These are phyloP conservation scores for Globisporangium uncinulatum DNA, from an alignment of 352 stramenopile species.

Conservation along the genomic window DNA sequence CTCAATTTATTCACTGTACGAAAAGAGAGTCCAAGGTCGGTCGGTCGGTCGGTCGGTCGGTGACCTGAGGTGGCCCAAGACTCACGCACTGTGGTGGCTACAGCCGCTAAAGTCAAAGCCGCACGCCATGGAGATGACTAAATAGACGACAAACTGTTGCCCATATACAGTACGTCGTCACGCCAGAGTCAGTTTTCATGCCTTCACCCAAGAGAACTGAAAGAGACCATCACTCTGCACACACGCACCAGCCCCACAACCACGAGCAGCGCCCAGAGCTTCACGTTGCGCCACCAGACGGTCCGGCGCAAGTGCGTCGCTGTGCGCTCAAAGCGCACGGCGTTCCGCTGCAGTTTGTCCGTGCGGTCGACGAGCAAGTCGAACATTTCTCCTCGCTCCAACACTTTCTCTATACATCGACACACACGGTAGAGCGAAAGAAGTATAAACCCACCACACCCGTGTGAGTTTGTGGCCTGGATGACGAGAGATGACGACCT, in stretches of 20 bases:
- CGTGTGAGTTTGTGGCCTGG: too few species aligned
- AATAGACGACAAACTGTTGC: conserved; percentile 73
- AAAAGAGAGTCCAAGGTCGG: not conserved
- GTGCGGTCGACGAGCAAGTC: conserved; percentile 91
- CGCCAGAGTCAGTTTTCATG: not conserved
- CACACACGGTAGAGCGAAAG: too few species aligned
- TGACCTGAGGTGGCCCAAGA: not conserved
- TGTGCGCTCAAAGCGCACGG: conserved; percentile 95
- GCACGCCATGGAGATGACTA: conserved; percentile 84
- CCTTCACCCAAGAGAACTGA: not conserved
- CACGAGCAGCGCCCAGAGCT: conserved; percentile 80
- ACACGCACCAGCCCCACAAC: conserved; percentile 51
- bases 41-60: not conserved
- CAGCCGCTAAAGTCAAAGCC: conserved; percentile 81
- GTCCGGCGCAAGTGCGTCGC: conserved; percentile 83
- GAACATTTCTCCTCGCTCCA: conserved; percentile 98
- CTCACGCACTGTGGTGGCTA: conserved; percentile 28
- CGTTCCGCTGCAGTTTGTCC: conserved; percentile 96
- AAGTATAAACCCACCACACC: not conserved
- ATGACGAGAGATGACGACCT: not conserved
- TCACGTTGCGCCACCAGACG: conserved; percentile 88
- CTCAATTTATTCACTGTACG: not conserved
- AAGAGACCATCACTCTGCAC: not conserved
- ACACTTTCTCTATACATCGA: conserved; percentile 87
- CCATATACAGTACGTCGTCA: not conserved